Base-by-base conservation (phyloP, 1,139 yeast species). In the Taphrina sp. region DNA sequence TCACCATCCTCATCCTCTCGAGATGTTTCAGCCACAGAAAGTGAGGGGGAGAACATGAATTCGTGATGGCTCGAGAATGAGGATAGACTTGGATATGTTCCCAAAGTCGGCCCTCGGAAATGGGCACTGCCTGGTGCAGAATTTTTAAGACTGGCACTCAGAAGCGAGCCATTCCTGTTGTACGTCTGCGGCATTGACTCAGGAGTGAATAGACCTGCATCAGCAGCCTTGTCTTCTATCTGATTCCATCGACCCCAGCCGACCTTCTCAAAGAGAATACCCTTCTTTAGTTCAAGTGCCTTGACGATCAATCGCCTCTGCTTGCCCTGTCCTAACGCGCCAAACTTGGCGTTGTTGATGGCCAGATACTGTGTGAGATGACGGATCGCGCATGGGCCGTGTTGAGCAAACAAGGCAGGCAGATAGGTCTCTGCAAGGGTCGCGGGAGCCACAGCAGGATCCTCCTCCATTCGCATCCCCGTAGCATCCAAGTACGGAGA, bases 211-310 rank as follows among this genome's bases (percentile, higher is more conserved):
- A 33, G 47, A 19, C 24, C 22, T n/a, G 24, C 26, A 8, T 31
- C 47, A 4, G 19, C 20, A 14, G 5, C 16, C 41, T 35, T 42
- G 31, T 37, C 49, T 10, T 44, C 56, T 28, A 42, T 24, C 42
- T 90, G 95, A 24, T 90, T 88, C 97, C 97, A 90, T 66, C 92
- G 94, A 59, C 97, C 97, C 97, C 97, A 90, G 23, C 96, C 96
- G 38, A 89, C 89, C 72, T 90, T 90, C 65, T 88, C 95, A 72
- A 90, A 90, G n/a, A 76, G 72, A 37, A 82, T 81, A 14, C 59
- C 61, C 58, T 76, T 75, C 58, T 83, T 79, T 53, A 74, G 69
- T 64, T 88, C 96, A 72, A 90, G 79, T 35, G 92, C 95, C 5
- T 89, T 82, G 83, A 89, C 89, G 36, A 90, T 89, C 59, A 90